Percentiles rank a stretch among this genome's conserved stretches.
These are phyloP conservation scores for Geranomyces michiganensis DNA, from an alignment of 192 early-diverging fungal species.

Conservation along the genomic window DNA sequence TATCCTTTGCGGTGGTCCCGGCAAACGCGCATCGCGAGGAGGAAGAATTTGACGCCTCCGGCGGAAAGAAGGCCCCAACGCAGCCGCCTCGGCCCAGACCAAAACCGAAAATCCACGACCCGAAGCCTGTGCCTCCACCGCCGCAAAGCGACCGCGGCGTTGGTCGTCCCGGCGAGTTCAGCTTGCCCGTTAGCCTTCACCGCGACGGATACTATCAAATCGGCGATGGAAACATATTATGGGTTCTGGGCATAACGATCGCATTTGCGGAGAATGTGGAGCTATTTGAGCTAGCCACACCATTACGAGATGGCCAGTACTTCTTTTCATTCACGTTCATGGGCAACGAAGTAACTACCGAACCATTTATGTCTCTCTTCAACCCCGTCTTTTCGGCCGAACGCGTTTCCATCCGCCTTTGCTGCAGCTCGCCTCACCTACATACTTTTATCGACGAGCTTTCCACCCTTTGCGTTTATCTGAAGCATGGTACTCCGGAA, in stretches of 20 bases:
- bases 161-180: neutral
- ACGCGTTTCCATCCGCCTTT: constrained; percentile 50
- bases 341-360: constrained; percentile 52
- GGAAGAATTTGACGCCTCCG: neutral
- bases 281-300: constrained; percentile 22
- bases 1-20: constrained; percentile 47
- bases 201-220: constrained; percentile 52
- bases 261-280: constrained; percentile 57
- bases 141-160: neutral
- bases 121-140: neutral
- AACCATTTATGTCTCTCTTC: constrained; percentile 44
- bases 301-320: constrained; percentile 17
- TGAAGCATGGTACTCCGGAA: constrained; percentile 26
- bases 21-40: constrained; percentile 5
- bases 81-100: neutral
- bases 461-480: constrained; percentile 42
- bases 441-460: constrained; percentile 40
- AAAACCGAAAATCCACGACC: neutral
- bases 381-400: constrained; percentile 54
- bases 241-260: constrained; percentile 48
- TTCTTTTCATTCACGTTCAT: constrained; percentile 57
- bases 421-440: constrained; percentile 34
- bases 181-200: constrained; percentile 42
- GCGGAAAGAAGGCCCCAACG: neutral
- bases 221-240: constrained; percentile 37